phyloP scores from a whole-genome alignment of 1,284 basidiomycete genomes.

The Heterobasidion parviporum region DNA sequence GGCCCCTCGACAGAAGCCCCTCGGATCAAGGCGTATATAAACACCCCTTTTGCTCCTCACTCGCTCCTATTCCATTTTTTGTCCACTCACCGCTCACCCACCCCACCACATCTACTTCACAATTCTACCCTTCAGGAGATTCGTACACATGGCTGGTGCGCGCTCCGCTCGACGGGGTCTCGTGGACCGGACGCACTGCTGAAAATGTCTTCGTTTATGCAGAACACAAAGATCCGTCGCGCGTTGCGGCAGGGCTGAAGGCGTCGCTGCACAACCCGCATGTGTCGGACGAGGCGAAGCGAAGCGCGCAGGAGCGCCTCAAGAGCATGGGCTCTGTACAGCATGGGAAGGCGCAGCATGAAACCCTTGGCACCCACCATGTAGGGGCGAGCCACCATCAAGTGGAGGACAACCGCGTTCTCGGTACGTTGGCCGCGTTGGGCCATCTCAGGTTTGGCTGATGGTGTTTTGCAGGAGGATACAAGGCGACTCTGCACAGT shows the following conservation, averaged over 20 bases:
- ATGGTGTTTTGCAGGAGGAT: conserved; percentile 21
- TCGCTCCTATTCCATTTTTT: too few species aligned
- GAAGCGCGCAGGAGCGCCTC: conserved; percentile 35
- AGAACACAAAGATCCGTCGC: conserved; percentile 24
- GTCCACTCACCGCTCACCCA: too few species aligned
- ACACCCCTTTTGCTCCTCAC: too few species aligned
- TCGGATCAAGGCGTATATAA: too few species aligned
- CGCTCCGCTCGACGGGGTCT: too few species aligned
- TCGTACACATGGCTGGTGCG: too few species aligned
- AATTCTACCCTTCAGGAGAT: too few species aligned
- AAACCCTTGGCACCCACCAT: not conserved
- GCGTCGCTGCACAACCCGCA: conserved; percentile 46
- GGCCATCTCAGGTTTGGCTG: not conserved
- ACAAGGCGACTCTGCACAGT: conserved; percentile 47
- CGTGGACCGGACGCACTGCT: too few species aligned
- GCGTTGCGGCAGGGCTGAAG: conserved; percentile 45
- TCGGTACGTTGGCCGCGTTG: conserved; percentile 14
- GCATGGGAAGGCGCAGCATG: conserved; percentile 5
- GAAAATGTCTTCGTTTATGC: not conserved
- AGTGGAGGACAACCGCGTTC: conserved; percentile 20
- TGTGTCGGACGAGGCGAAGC: conserved; percentile 43
- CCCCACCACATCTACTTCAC: too few species aligned
- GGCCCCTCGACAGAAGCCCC: too few species aligned
- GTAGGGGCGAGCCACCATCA: conserved; percentile 9
- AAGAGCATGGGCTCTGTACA: conserved; percentile 25